Evolutionary conservation across 2,329 filamentous ascomycete species (phyloP).

Genomic region (Trichoderma aggressivum): DNA sequence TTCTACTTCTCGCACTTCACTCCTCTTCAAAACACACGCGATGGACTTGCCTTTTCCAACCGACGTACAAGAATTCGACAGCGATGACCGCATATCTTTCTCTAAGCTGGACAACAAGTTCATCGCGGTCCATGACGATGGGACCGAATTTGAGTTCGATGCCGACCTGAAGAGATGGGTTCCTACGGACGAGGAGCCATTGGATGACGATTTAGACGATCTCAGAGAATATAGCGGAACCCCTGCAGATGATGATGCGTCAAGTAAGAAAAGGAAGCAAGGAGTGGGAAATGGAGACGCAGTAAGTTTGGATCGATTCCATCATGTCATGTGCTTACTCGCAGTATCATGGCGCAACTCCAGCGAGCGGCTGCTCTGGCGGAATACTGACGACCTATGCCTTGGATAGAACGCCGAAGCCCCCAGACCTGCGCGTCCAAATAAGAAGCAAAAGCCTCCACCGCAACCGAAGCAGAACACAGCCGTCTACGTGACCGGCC

Average conservation of each 20-base stretch:
- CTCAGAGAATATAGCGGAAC: constrained; percentile 28
- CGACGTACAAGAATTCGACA: constrained; percentile 66
- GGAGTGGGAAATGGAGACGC: constrained; percentile 37
- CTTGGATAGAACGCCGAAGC: constrained; percentile 24
- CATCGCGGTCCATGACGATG: constrained; percentile 79
- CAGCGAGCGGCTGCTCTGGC: neutral
- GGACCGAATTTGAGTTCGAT: constrained; percentile 82
- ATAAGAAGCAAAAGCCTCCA: constrained; percentile 47
- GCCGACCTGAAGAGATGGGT: constrained; percentile 70
- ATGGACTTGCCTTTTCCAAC: constrained; percentile 50
- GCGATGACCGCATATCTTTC: constrained; percentile 80
- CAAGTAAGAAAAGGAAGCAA: constrained; percentile 43
- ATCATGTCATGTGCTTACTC: neutral
- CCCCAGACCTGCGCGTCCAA: constrained; percentile 39
- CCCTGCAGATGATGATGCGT: constrained; percentile 26
- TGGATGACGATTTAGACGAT: constrained; percentile 38
- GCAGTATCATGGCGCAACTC: constrained; percentile 1
- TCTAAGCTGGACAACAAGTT: constrained; percentile 80
- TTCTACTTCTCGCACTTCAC: neutral
- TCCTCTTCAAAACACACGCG: neutral
- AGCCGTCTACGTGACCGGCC: constrained; percentile 85
- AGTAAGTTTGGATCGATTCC: constrained; percentile 34
- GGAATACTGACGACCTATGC: neutral
- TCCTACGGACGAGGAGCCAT: constrained; percentile 50
- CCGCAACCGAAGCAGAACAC: constrained; percentile 68